Evolutionary conservation across 2,329 filamentous ascomycete species (phyloP).

Genomic region (Colletotrichum zoysiae): DNA sequence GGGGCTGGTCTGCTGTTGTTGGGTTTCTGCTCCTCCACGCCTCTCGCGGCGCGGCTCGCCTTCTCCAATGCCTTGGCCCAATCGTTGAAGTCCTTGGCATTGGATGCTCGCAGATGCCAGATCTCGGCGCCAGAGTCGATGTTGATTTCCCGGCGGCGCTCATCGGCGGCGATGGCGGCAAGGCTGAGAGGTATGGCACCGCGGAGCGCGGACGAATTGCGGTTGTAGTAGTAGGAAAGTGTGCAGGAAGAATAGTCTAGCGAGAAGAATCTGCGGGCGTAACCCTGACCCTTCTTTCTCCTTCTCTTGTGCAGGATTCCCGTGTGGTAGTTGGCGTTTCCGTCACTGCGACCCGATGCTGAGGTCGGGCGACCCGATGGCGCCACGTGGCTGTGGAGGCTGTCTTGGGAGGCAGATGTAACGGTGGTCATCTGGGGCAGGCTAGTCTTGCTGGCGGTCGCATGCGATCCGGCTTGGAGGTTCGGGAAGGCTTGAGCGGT

Average conservation of each 20-base stretch:
- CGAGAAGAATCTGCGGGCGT: conserved; percentile 94
- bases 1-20: conserved; percentile 43
- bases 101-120: conserved; percentile 91
- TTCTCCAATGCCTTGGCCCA: conserved; percentile 90
- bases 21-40: conserved; percentile 52
- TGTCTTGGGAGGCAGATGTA: conserved; percentile 70
- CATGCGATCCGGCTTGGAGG: conserved; percentile 55
- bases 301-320: conserved; percentile 90
- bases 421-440: conserved; percentile 60
- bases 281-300: conserved; percentile 93
- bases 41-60: conserved; percentile 76
- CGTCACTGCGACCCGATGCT: conserved; percentile 66
- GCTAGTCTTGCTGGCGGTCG: conserved; percentile 61
- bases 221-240: conserved; percentile 95
- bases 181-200: conserved; percentile 93
- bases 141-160: conserved; percentile 89
- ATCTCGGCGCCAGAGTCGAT: conserved; percentile 97
- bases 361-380: conserved; percentile 60
- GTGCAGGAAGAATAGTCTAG: conserved; percentile 95
- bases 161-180: conserved; percentile 90
- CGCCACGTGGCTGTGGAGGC: conserved; percentile 65
- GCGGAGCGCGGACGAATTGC: conserved; percentile 90
- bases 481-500: conserved; percentile 75
- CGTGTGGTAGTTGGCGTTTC: conserved; percentile 75
- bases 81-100: conserved; percentile 84